Base-by-base conservation (phyloP, 257 asterid genomes). In the Solanum virginianum region DNA sequence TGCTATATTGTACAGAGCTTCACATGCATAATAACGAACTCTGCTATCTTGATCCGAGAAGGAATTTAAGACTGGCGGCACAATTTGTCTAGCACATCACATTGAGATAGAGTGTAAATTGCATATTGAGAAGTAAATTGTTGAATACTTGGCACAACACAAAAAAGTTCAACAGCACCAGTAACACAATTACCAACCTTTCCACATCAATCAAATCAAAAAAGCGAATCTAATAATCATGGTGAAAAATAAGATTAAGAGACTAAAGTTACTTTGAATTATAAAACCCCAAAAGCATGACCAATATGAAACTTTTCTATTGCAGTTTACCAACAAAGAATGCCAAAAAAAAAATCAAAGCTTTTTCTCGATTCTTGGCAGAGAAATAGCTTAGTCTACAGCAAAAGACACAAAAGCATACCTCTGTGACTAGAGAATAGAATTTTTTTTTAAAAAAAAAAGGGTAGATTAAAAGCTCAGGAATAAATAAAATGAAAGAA, bases 1-100 rank as follows among this genome's bases (percentile, higher is more conserved):
- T 22, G 99, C 99, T 85, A 97, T 97, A 91, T 97, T 97, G 88
- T 97, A 97, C 62, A 97, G 91, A 80, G 99, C 99, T 91, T 97
- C 99, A 85, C 99, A 97, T 57, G 99, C 99, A 87, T 95, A 94
- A 91, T 94, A 95, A 63, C 99, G 99, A 89, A 97, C 99, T 91
- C 98, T 91, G 90, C 99, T 93, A 88, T 95, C 99, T 93, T 95
- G 99, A 88, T 97, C 99, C 22, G 94, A 87, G 89, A 97, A 97
- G 53, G 99, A 95, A 85, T 85, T 81, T 89, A 97, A 90, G 55
- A 97, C 98, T n/a, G 99, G 99, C 36, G 98, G 99, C 68, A 97
- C 98, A 89, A 97, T 97, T 94, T 92, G 96, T n/a, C 99, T 97
- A 94, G 85, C 62, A 59, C 72, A 88, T 85, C 63, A 88, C 80